These are phyloP conservation scores for Hansenula sp. DNA, from an alignment of 1,139 yeast genomes.

Conservation along the genomic window DNA sequence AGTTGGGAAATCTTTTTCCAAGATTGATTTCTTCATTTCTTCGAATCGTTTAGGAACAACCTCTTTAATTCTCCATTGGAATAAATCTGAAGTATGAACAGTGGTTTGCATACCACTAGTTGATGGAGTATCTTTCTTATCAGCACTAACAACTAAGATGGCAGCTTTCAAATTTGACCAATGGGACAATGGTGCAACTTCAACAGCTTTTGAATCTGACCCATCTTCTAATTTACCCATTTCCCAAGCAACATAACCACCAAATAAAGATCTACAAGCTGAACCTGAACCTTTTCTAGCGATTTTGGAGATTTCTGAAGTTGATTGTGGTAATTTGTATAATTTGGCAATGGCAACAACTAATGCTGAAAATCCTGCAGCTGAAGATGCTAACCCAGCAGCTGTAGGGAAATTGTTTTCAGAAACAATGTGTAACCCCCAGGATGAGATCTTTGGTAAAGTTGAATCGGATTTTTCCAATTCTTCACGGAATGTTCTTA, in stretches of 20 bases:
- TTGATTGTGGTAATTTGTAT: conserved; percentile 74
- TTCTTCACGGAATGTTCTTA: conserved; percentile 60
- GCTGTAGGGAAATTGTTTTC: conserved; percentile 99
- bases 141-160: conserved; percentile 87
- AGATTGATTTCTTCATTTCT: conserved; percentile 76
- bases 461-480: conserved; percentile 46
- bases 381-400: conserved; percentile 96
- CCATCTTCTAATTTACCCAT: conserved; percentile 80
- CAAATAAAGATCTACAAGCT: conserved; percentile 94
- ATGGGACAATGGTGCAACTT: conserved; percentile 76
- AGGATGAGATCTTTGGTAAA: conserved; percentile 59
- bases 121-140: conserved; percentile 90
- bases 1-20: conserved; percentile 62
- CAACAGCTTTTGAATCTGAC: conserved; percentile 87
- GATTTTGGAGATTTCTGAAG: conserved; percentile 82
- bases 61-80: conserved; percentile 66
- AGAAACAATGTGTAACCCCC: conserved; percentile 76
- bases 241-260: conserved; percentile 99
- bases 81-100: conserved; percentile 82
- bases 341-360: conserved; percentile 82
- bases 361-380: conserved; percentile 97
- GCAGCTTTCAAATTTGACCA: conserved; percentile 96
- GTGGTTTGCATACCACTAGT: conserved; percentile 97
- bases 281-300: conserved; percentile 99
- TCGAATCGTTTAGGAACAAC: conserved; percentile 85